Evolutionary conservation across 495 filamentous ascomycete species (phyloP), one percentile per base, ranked within the genome.

Genomic region (Penicillium ochrochloron): DNA sequence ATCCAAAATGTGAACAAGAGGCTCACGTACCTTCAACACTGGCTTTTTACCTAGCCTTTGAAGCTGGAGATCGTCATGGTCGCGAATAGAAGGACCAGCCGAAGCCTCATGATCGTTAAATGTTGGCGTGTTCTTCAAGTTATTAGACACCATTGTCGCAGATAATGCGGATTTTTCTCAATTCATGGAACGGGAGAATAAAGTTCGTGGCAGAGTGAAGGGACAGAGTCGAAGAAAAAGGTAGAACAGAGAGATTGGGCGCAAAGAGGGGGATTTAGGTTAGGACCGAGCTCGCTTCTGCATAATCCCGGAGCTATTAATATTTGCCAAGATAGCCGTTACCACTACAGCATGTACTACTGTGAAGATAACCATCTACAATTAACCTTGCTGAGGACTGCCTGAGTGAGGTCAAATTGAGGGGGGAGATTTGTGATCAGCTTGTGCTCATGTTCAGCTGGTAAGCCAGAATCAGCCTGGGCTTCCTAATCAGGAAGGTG

Each of bases 31-130:
- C 39, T 46, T 62, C 9, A 62, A 51, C 10, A 62, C 60, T 9
- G 51, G 60, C 12, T 37, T 55, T 33, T 62, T 55, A 17, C 60
- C 60, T 15, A 62, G 51, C 31, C 60, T 17, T 37, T 46, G 50
- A 55, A 62, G 37, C 37, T 46, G 35, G 5, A 55, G 11, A 33
- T 54, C 37, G 42, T 62, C 50, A 12, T 17, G 21, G 25, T 41
- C 60, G 27, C 23, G n/a, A 7, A 42, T 17, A 29, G 50, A 33
- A 41, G 35, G 33, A 33, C 33, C 19, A 39, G 27, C 33, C 21
- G 41, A 14, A 5, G 41, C 5, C n/a, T 44, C 41, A 19, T 19
- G 41, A 44, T 44, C 17, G 41, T 44, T 44, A 17, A 19, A 19
- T 19, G 19, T 44, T 8, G 41, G 41, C 17, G n/a, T 9, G 8